These are phyloP conservation scores for Neurospora sp. DNA, from an alignment of 495 filamentous ascomycete genomes.

Conservation along the genomic window DNA sequence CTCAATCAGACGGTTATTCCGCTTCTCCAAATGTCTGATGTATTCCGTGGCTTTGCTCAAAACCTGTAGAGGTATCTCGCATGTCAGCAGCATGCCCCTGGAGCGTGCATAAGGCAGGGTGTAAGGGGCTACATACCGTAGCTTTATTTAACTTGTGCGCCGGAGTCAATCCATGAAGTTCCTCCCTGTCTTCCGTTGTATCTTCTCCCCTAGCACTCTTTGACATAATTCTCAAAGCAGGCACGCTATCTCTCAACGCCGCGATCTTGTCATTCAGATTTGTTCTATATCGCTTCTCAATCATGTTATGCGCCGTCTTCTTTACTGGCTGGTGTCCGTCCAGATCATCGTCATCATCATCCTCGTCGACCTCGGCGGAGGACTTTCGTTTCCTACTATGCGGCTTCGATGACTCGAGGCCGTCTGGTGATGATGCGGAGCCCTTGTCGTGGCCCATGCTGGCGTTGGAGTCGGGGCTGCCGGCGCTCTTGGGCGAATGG, in stretches of 20 bases:
- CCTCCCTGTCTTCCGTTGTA: slow-evolving; percentile 62
- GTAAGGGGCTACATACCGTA: slow-evolving; percentile 43
- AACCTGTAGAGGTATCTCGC: slow-evolving; percentile 31
- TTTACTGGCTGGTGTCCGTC: slow-evolving; percentile 68
- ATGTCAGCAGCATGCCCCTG: slow-evolving; percentile 2
- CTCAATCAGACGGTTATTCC: slow-evolving; percentile 69
- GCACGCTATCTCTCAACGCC: slow-evolving; percentile 79
- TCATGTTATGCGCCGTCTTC: slow-evolving; percentile 95
- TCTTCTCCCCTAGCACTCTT: slow-evolving; percentile 58
- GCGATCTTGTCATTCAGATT: slow-evolving; percentile 97
- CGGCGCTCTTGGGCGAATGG: slow-evolving; percentile 41
- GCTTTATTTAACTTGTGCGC: slow-evolving; percentile 94
- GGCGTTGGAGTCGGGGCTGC: slow-evolving; percentile 34
- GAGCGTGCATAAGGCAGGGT: not conserved
- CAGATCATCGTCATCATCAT: slow-evolving; percentile 38
- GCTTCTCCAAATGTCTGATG: slow-evolving; percentile 84
- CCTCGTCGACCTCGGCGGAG: slow-evolving; percentile 40
- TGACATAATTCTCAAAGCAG: slow-evolving; percentile 67
- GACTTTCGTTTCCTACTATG: slow-evolving; percentile 54
- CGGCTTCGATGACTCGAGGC: slow-evolving; percentile 34
- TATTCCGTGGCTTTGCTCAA: slow-evolving; percentile 93
- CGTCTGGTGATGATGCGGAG: slow-evolving; percentile 38
- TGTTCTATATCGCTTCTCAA: slow-evolving; percentile 91
- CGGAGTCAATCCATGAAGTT: slow-evolving; percentile 65
- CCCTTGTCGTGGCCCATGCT: slow-evolving; percentile 30